These are phyloP conservation scores for Thielaviopsis populi DNA, from an alignment of 2,329 filamentous ascomycete genomes.

Conservation along the genomic window DNA sequence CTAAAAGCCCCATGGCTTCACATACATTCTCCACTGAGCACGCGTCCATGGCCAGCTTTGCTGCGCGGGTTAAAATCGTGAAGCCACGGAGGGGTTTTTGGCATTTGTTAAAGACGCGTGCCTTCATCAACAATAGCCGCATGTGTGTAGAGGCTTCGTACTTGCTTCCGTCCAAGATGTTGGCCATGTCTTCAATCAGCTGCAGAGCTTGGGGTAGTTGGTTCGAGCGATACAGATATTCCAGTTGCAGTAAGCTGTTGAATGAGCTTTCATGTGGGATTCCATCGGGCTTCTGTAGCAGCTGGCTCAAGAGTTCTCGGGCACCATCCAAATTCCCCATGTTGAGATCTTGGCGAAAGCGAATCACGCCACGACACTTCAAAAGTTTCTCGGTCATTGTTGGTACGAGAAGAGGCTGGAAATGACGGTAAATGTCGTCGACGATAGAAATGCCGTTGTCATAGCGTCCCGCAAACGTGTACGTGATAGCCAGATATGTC, in stretches of 20 bases:
- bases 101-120: constrained; percentile 50
- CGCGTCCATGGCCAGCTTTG: constrained; percentile 55
- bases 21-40: constrained; percentile 56
- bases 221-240: constrained; percentile 34
- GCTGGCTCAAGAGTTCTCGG: constrained; percentile 35
- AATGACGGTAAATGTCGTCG: constrained; percentile 19
- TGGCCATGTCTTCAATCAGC: constrained; percentile 33
- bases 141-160: constrained; percentile 50
- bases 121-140: constrained; percentile 58
- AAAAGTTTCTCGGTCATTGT: constrained; percentile 24
- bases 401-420: neutral
- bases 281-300: constrained; percentile 34
- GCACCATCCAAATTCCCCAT: constrained; percentile 38
- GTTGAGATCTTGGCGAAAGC: constrained; percentile 47
- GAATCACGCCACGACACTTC: constrained; percentile 51
- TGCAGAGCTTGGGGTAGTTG: constrained; percentile 34
- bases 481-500: constrained; percentile 42
- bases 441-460: constrained; percentile 47
- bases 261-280: constrained; percentile 38
- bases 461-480: constrained; percentile 7
- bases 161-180: constrained; percentile 28
- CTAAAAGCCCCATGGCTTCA: constrained; percentile 52
- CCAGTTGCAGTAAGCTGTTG: constrained; percentile 38
- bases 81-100: constrained; percentile 61
- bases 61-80: constrained; percentile 59